Evolutionary conservation across 352 stramenopile species (phyloP).

Genomic region (Globisporangium viniferum): DNA sequence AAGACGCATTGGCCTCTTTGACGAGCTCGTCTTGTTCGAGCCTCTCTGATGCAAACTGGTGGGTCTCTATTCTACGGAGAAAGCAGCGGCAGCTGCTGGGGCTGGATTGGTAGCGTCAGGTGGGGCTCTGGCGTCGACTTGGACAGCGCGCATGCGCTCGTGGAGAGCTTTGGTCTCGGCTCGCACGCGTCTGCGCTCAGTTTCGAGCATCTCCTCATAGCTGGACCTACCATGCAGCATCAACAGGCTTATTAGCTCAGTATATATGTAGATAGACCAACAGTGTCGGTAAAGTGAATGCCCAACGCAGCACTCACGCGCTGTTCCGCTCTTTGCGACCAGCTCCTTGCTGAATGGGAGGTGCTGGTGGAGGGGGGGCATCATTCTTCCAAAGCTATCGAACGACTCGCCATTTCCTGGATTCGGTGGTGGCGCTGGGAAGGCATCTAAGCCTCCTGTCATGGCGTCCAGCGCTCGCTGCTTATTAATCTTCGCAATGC

Average conservation of each 20-base stretch:
- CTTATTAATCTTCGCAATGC: conserved; percentile 26
- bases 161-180: conserved; percentile 52
- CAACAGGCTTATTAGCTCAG: not conserved
- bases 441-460: not conserved
- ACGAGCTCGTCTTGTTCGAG: too few relatives aligned
- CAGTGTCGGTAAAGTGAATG: not conserved
- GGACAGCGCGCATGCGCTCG: conserved; percentile 40
- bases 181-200: conserved; percentile 38
- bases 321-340: conserved; percentile 9
- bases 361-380: not conserved
- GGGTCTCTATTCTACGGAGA: too few relatives aligned
- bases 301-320: not conserved
- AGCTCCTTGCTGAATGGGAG: not conserved
- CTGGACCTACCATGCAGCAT: conserved; percentile 17
- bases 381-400: not conserved
- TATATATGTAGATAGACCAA: not conserved
- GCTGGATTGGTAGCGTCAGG: too few relatives aligned
- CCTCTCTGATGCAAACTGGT: too few relatives aligned
- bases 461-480: conserved; percentile 23
- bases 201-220: conserved; percentile 44
- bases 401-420: not conserved
- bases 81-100: not conserved
- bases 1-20: too few relatives aligned
- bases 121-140: not conserved
- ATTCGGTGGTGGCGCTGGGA: not conserved